Evolutionary conservation across 2,329 filamentous ascomycete genomes (phyloP).

Genomic region (Metarhizium anisopliae): DNA sequence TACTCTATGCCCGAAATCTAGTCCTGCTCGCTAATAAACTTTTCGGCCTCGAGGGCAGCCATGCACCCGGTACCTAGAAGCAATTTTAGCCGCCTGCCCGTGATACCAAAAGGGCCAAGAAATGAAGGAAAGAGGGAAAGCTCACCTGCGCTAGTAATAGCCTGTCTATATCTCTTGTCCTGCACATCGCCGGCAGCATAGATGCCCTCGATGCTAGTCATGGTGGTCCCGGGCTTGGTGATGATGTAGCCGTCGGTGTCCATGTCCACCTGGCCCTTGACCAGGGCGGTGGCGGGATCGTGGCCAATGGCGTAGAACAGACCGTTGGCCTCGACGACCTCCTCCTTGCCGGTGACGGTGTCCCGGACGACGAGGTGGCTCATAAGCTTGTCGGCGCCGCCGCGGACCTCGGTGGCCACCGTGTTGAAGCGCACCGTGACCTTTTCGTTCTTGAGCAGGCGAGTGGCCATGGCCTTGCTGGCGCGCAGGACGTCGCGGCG

Average conservation of each 20-base stretch:
- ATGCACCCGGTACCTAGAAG: conserved; percentile 77
- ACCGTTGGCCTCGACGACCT: conserved; percentile 83
- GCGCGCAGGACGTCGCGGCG: conserved; percentile 79
- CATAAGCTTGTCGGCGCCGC: conserved; percentile 81
- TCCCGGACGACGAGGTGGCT: conserved; percentile 78
- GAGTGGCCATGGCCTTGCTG: conserved; percentile 83
- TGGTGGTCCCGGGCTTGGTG: conserved; percentile 79
- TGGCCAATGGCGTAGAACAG: conserved; percentile 97
- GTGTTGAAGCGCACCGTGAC: conserved; percentile 83
- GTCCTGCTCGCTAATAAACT: conserved; percentile 75
- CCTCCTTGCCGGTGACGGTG: conserved; percentile 62
- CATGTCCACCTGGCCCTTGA: conserved; percentile 83
- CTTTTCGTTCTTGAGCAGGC: conserved; percentile 77
- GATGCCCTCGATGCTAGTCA: conserved; percentile 82
- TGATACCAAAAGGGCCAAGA: background rate
- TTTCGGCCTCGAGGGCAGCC: conserved; percentile 92
- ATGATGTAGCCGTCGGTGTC: conserved; percentile 87
- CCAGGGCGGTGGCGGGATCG: conserved; percentile 82
- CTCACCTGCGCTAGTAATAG: conserved; percentile 91
- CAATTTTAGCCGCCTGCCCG: background rate
- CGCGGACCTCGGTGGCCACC: conserved; percentile 72
- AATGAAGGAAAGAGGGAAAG: conserved; percentile 13
- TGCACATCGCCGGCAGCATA: conserved; percentile 97
- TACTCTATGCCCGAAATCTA: conserved; percentile 12
- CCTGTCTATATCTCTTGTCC: conserved; percentile 96